phyloP scores from a whole-genome alignment of 495 filamentous ascomycete species.

The Penicillium silybi region DNA sequence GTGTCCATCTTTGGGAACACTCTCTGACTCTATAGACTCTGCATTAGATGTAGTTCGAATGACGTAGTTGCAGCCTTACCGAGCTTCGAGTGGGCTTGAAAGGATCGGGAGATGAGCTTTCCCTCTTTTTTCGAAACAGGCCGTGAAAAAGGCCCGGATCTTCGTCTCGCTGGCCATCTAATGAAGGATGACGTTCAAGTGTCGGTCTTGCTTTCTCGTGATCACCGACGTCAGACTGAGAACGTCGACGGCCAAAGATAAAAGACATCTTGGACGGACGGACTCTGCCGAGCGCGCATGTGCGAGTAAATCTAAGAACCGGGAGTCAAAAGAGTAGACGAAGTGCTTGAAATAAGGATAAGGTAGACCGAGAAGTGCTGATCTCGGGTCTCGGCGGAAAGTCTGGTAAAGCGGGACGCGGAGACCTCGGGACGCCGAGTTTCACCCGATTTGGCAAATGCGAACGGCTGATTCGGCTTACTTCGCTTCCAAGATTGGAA shows the following conservation, averaged over 20 bases:
- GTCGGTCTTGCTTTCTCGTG: neutral
- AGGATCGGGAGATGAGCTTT: constrained; percentile 4
- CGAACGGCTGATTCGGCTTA: neutral
- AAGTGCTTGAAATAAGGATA: constrained; percentile 9
- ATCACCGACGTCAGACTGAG: constrained; percentile 14
- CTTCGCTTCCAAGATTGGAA: no score
- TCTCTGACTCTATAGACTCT: neutral
- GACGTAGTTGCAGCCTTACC: neutral
- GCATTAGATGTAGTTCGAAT: neutral
- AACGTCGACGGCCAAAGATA: constrained; percentile 21
- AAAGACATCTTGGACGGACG: constrained; percentile 14
- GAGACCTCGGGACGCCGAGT: constrained; percentile 10
- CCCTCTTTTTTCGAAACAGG: constrained; percentile 26
- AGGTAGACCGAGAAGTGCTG: constrained; percentile 7
- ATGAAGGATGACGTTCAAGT: constrained; percentile 4
- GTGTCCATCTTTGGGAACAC: neutral
- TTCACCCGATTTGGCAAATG: neutral
- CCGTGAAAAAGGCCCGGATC: constrained; percentile 20
- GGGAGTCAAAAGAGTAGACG: neutral
- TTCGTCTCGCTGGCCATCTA: constrained; percentile 1
- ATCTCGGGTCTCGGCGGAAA: constrained; percentile 22
- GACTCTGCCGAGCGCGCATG: neutral
- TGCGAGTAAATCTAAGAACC: neutral
- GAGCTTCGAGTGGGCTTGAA: neutral
- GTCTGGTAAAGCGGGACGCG: constrained; percentile 8